Evolutionary conservation across 2,329 filamentous ascomycete species (phyloP), one percentile per base, ranked within the genome.

Genomic region (Zymoseptoria brevis): DNA sequence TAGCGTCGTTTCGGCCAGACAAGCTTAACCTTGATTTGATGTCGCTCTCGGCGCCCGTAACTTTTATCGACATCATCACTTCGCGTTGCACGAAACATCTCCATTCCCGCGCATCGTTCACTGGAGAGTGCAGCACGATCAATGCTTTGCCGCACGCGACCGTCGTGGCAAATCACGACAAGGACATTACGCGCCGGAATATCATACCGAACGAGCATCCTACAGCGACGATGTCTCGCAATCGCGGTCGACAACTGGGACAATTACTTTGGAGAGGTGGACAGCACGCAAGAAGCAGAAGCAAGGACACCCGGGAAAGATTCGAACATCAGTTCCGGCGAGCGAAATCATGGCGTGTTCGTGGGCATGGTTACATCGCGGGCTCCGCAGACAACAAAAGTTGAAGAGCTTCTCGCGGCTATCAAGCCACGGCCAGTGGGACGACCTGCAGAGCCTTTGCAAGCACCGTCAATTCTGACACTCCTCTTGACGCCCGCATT

Each of bases 401-500:
- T 66, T 49, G 56, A 58, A 19, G 59, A 66, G 11, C 51, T 66
- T 45, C 51, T 64, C 19, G 24, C 58, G n/a, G 26, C 57, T 45
- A 61, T 66, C 29, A 48, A 60, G 50, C 64, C 64, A 50, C 30
- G 30, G 50, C 55, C 53, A 22, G 26, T 53, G 4, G 54, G 57
- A 29, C 52, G 21, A 48, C 50, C 61, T 30, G 30, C 54, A 21
- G 51, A 50, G 19, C 41, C 55, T 9, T 57, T 57, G 24, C 51
- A 54, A 7, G 45, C 30, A 5, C 60, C 59, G 30, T 64, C 64
- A 3, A 51, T 64, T 3, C 57, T 69, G 52, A 53, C 56, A 8
- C 26, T 69, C 13, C 60, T 69, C 41, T 35, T 68, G 22, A 67
- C 67, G 4, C 65, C 67, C 2, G 59, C 61, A 13, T 66, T 67